These are phyloP conservation scores for Tilletia walkeri DNA, from an alignment of 1,284 basidiomycete genomes.

Conservation along the genomic window DNA sequence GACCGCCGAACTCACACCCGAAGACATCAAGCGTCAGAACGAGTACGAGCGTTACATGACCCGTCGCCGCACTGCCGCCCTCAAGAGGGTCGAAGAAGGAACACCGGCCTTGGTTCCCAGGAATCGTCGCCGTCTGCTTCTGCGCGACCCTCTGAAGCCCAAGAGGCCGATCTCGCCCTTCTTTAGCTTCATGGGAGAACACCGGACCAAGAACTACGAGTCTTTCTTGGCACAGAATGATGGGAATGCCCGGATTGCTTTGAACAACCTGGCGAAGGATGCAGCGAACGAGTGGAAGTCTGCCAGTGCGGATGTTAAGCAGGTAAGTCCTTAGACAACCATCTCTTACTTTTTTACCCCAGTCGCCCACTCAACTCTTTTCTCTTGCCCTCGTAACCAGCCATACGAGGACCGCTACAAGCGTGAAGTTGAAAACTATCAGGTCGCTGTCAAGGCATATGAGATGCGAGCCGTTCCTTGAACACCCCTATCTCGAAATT, in stretches of 20 bases:
- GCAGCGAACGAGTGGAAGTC: constrained; percentile 7
- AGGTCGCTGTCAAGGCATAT: constrained; percentile 12
- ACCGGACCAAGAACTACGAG: constrained; percentile 29
- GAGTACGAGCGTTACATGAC: constrained; percentile 32
- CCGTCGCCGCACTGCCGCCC: constrained; percentile 44
- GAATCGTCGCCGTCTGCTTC: background rate
- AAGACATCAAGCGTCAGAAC: constrained; percentile 51
- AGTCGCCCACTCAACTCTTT: background rate
- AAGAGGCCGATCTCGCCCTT: constrained; percentile 45
- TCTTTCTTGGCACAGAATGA: background rate
- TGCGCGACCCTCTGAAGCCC: constrained; percentile 43
- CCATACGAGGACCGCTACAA: constrained; percentile 14
- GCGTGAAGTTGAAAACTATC: background rate
- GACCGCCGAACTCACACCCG: constrained; percentile 41
- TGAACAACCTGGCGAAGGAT: background rate
- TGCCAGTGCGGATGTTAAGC: background rate
- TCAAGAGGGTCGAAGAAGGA: constrained; percentile 17
- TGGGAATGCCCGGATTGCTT: background rate
- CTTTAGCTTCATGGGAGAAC: constrained; percentile 44
- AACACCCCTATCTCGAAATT: background rate
- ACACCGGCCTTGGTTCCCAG: background rate
- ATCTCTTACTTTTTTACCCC: background rate
- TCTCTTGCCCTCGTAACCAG: background rate
- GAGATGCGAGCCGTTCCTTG: background rate
- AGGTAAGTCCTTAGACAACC: background rate